Evolutionary conservation across 306 rosid genomes (phyloP), one percentile per base, ranked within the genome.

Genomic region (peach (Prunus persica)): DNA sequence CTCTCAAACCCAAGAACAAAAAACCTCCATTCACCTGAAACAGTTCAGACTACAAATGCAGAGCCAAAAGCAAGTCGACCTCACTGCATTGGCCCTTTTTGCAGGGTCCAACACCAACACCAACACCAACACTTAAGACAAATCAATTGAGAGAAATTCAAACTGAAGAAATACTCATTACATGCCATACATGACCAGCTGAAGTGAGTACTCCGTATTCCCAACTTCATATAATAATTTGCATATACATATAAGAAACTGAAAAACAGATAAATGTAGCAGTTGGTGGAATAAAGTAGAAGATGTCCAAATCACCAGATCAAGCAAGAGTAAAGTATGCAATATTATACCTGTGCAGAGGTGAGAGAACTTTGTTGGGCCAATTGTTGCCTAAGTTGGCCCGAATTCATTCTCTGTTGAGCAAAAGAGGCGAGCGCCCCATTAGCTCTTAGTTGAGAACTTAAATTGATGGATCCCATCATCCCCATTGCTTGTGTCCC

Each of bases 401-500:
- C 81, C 66, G 22, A 93, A 82, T 79, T 91, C 71, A 92, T 12
- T 67, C 93, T 85, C 68, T 85, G 97, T 82, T 95, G 99, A 67
- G 91, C 85, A 88, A 79, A 89, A 63, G 84, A 64, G 32, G 89
- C 80, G 60, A 90, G 76, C 79, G 85, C 78, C 78, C 93, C 93
- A 72, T 60, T 89, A 56, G 88, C 83, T 84, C 97, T 91, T 55
- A 91, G 69, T 77, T 92, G 99, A 0, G 95, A 73, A 81, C 25
- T 78, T 83, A 89, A 78, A 89, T 89, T 93, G 22, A 87, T 73
- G 1, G 84, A 58, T 25, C 92, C 93, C 86, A 96, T 87, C 91
- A 92, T 86, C 75, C 97, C 98, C 84, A 90, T 88, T 25, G 93
- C 86, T 81, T 95, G 97, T 85, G 90, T 87, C 81, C 92, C 96